phyloP scores from a whole-genome alignment of 2,329 filamentous ascomycete species.

The Fusarium domesticum region DNA sequence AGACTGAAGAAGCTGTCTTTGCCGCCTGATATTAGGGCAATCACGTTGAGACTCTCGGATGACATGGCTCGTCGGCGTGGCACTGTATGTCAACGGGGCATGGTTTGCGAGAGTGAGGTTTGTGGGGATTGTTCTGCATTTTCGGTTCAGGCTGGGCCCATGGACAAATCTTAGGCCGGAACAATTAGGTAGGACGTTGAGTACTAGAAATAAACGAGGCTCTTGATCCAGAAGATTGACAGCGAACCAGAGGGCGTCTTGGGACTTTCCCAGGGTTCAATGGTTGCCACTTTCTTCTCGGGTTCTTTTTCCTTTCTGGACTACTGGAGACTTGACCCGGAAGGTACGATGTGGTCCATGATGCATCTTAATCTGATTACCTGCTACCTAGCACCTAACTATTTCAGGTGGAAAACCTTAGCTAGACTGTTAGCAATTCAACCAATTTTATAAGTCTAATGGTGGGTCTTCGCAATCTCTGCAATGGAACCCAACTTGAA shows the following conservation, averaged over 20 bases:
- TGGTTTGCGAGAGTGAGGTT: slow-evolving; percentile 1
- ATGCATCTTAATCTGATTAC: too few species aligned
- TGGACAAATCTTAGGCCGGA: slow-evolving; percentile 1
- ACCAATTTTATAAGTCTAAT: too few species aligned
- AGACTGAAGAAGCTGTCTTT: slow-evolving; percentile 96
- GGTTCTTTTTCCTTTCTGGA: neutral
- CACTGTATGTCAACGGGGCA: neutral
- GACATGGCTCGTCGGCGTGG: slow-evolving; percentile 35
- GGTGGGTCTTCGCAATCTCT: too few species aligned
- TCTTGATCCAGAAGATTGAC: too few species aligned
- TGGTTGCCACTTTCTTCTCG: neutral
- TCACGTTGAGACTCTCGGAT: slow-evolving; percentile 63
- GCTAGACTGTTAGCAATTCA: too few species aligned
- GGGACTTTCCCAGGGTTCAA: slow-evolving; percentile 1
- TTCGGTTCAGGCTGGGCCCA: neutral
- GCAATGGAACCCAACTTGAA: too few species aligned
- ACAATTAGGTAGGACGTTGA: slow-evolving; percentile 5
- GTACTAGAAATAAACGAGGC: slow-evolving; percentile 1
- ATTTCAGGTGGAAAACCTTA: too few species aligned
- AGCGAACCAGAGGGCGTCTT: too few species aligned
- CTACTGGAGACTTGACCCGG: neutral
- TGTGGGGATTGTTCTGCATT: neutral
- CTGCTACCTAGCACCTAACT: too few species aligned
- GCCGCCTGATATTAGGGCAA: slow-evolving; percentile 90
- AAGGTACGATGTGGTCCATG: too few species aligned